These are phyloP conservation scores for Penicillium sp. DNA, from an alignment of 2,329 filamentous ascomycete species.

Conservation along the genomic window DNA sequence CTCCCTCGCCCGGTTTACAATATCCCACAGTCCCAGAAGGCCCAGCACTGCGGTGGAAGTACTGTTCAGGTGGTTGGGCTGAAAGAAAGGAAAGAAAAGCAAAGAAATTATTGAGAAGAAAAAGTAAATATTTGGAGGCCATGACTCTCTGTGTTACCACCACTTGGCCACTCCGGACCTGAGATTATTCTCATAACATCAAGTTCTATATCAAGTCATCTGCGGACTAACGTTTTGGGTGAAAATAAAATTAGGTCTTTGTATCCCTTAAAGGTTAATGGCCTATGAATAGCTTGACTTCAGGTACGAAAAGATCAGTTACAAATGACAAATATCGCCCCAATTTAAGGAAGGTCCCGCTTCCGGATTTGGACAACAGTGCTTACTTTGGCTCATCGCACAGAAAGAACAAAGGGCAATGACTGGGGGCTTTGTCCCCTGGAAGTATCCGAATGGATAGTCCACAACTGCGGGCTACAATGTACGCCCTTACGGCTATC, in stretches of 20 bases:
- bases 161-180: neutral
- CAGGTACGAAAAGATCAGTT: neutral
- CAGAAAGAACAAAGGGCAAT: neutral
- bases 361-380: neutral
- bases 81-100: neutral
- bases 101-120: neutral
- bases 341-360: neutral
- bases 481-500: neutral
- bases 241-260: neutral
- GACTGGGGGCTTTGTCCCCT: neutral
- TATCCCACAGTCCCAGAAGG: neutral
- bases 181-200: too few relatives aligned
- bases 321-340: neutral
- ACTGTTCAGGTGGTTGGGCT: neutral
- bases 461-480: neutral
- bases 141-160: neutral
- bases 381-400: neutral
- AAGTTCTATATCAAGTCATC: too few relatives aligned
- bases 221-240: neutral
- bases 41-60: neutral
- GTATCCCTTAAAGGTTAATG: neutral
- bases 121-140: neutral
- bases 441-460: neutral
- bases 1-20: conserved; percentile 2
- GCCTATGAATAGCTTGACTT: neutral